Percentiles rank a stretch among this genome's conserved stretches.
These are phyloP conservation scores for Davidsoniella australis DNA, from an alignment of 2,329 filamentous ascomycete genomes.

Conservation along the genomic window DNA sequence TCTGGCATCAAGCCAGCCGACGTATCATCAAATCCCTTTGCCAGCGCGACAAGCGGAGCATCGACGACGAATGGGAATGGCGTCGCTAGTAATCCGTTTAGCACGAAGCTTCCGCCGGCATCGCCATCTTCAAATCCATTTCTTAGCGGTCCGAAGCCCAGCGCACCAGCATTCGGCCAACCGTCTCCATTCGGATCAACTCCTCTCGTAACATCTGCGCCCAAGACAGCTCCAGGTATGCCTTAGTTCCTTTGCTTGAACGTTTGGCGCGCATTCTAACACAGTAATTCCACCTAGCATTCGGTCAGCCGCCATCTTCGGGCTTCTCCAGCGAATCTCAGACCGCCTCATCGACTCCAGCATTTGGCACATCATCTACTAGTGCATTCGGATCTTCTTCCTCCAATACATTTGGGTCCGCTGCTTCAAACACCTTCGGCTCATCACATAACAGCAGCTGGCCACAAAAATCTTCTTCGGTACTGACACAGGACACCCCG, in stretches of 20 bases:
- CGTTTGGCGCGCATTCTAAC: not conserved
- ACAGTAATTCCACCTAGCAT: not conserved
- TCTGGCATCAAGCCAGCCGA: not conserved
- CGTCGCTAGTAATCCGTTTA: constrained; percentile 7
- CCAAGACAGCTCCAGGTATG: constrained; percentile 7
- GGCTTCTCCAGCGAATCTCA: not conserved
- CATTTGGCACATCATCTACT: not conserved
- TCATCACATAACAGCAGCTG: not conserved
- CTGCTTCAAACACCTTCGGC: not conserved
- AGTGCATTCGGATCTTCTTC: not conserved
- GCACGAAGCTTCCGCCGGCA: not conserved
- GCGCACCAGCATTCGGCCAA: not conserved
- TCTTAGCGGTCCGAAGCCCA: not conserved
- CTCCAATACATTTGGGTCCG: not conserved
- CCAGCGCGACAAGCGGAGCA: not conserved
- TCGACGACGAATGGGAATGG: not conserved
- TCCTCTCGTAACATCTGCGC: not conserved
- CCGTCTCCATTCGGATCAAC: not conserved
- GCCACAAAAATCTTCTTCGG: not conserved
- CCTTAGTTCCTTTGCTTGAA: not conserved
- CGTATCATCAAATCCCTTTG: constrained; percentile 7
- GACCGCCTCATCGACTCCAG: not conserved
- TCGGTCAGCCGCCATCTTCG: not conserved
- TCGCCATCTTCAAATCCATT: constrained; percentile 8
- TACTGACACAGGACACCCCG: not conserved